These are phyloP conservation scores for Phlegmacium glaucopus DNA, from an alignment of 768 basidiomycete species.

Conservation along the genomic window DNA sequence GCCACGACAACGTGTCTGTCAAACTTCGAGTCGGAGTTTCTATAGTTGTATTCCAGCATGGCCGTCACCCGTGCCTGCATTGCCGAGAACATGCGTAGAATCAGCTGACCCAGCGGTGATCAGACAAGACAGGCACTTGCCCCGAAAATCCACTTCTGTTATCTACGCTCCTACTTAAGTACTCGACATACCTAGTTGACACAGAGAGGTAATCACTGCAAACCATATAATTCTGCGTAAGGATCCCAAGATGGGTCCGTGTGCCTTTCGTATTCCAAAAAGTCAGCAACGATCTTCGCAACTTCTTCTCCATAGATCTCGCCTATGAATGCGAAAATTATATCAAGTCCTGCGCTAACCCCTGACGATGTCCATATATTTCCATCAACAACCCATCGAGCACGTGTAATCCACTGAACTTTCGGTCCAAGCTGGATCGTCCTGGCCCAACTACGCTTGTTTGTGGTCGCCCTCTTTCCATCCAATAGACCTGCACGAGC, in stretches of 20 bases:
- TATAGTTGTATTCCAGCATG: no score
- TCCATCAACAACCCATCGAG: slow-evolving; percentile 46
- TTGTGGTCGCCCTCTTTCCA: slow-evolving; percentile 40
- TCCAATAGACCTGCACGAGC: slow-evolving; percentile 40
- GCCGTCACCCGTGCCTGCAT: no score
- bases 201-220: no score
- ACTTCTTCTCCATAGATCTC: slow-evolving; percentile 33
- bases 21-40: no score
- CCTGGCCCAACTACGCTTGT: slow-evolving; percentile 32
- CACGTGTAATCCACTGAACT: slow-evolving; percentile 41
- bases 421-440: slow-evolving; percentile 22
- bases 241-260: slow-evolving; percentile 36
- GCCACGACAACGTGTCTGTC: no score
- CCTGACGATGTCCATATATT: slow-evolving; percentile 49
- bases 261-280: slow-evolving; percentile 38
- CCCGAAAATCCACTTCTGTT: no score
- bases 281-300: slow-evolving; percentile 26
- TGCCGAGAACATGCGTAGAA: no score
- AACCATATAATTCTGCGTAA: slow-evolving; percentile 30
- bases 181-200: no score
- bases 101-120: no score
- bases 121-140: no score
- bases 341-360: slow-evolving; percentile 42
- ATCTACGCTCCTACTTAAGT: no score
- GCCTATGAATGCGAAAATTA: slow-evolving; percentile 33